Base-by-base conservation (phyloP, 176 grass and related monocot species). In the Avena sativa region DNA sequence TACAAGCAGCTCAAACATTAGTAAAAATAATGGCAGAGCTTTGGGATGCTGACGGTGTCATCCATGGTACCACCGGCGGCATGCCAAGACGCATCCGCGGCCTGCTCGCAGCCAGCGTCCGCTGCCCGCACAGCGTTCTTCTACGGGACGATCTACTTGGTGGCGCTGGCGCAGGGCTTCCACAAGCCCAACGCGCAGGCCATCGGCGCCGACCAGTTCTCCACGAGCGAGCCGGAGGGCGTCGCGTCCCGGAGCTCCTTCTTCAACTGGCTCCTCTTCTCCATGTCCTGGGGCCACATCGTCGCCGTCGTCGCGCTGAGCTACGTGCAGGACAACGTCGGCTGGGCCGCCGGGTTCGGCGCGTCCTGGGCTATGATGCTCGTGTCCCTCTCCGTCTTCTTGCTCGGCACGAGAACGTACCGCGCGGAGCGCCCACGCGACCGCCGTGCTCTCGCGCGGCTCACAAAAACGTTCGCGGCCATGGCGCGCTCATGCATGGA, bases 181-280 rank as follows among this genome's bases (percentile, higher is more conserved):
- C 84, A 95, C 83, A 79, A 83, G 80, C 93, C 93, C n/a, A 93
- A 86, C 20, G 47, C 81, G 36, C 83, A 92, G 30, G 84, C 95
- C 71, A 65, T 95, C 20, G 95, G 88, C 17, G 95, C 93, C 3
- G 91, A 95, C 83, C 93, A 98, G 53, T 97, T 94, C 82, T 3
- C 11, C 11, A 3, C 21, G 19, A 55, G 49, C 65, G 52, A 78
- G 25, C 53, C 78, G 1, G 4, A 58, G 44, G 36, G 67, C 52
- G 63, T 25, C 53, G 50, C 68, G 55, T 87, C 88, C 1, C 76
- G 89, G 65, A 92, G 88, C 81, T 91, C 92, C 26, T 94, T 79
- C 83, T 92, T 97, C 90, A 97, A 92, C 83, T 97, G 95, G 95
- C 81, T 89, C 90, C 78, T 79, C 82, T 94, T 92, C 51, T 72